Conservation (phyloP, 2,329 filamentous ascomycete genomes). For the Fusarium tjaetaba region DNA sequence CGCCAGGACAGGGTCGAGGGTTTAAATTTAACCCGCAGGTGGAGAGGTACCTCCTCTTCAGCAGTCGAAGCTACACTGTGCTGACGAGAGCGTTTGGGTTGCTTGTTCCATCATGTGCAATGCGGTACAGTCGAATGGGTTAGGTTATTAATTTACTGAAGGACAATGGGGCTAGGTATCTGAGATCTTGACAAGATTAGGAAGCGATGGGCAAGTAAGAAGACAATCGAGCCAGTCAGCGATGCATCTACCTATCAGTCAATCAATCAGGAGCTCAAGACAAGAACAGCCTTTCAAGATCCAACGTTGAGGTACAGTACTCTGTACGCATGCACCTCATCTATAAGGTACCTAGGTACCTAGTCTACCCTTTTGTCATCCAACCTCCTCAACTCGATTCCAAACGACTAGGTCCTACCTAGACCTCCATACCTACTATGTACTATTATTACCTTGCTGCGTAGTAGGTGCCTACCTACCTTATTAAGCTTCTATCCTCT, state of each 20-base stretch:
- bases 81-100: conserved; percentile 7
- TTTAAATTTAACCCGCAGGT: conserved; percentile 44
- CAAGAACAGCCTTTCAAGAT: conserved; percentile 15
- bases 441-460: neutral
- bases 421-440: neutral
- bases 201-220: conserved; percentile 24
- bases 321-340: conserved; percentile 1
- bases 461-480: neutral
- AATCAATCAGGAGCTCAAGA: conserved; percentile 14
- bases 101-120: conserved; percentile 1
- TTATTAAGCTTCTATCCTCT: neutral
- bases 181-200: conserved; percentile 30
- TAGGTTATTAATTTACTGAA: conserved; percentile 14
- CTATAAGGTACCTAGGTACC: no score
- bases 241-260: neutral
- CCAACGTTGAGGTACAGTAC: neutral
- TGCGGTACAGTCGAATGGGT: conserved; percentile 9
- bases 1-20: conserved; percentile 25
- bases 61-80: conserved; percentile 32
- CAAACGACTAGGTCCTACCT: neutral
- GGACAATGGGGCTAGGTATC: conserved; percentile 15
- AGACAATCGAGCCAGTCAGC: conserved; percentile 4
- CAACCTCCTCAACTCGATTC: neutral
- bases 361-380: neutral
- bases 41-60: conserved; percentile 28